These are phyloP conservation scores for Vanderwaltozyma tropicalis DNA, from an alignment of 805 yeast species.

Conservation along the genomic window DNA sequence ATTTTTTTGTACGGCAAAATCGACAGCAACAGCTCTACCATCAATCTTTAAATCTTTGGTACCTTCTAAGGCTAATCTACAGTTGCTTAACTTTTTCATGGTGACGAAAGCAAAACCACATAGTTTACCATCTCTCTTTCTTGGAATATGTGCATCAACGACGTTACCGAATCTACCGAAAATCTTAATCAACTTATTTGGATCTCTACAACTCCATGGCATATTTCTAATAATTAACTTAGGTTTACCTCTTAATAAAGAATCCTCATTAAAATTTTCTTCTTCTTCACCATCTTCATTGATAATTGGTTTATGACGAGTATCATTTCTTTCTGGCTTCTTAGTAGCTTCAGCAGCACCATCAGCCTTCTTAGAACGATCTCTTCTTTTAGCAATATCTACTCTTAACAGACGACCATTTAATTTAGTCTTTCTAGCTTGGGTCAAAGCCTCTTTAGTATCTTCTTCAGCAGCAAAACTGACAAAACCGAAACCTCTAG, in stretches of 20 bases:
- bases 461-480: constrained; percentile 81
- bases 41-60: constrained; percentile 67
- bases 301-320: constrained; percentile 1
- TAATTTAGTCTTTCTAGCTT: constrained; percentile 56
- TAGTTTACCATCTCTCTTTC: constrained; percentile 80
- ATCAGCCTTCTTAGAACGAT: constrained; percentile 40
- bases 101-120: constrained; percentile 92
- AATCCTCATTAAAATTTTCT: constrained; percentile 34
- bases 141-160: constrained; percentile 79
- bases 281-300: constrained; percentile 9
- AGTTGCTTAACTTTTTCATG: constrained; percentile 69
- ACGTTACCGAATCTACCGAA: constrained; percentile 79
- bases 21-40: constrained; percentile 89
- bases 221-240: constrained; percentile 81
- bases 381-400: constrained; percentile 89
- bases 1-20: constrained; percentile 80
- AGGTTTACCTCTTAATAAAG: constrained; percentile 58
- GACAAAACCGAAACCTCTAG: constrained; percentile 94
- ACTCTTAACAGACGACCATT: constrained; percentile 58
- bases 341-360: constrained; percentile 3
- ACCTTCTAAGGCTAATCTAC: constrained; percentile 71
- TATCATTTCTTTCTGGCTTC: constrained; percentile 4
- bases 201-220: constrained; percentile 90
- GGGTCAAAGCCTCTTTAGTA: constrained; percentile 60
- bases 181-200: constrained; percentile 55